phyloP scores from a whole-genome alignment of 306 rosid species.

The Dryas drummondii region DNA sequence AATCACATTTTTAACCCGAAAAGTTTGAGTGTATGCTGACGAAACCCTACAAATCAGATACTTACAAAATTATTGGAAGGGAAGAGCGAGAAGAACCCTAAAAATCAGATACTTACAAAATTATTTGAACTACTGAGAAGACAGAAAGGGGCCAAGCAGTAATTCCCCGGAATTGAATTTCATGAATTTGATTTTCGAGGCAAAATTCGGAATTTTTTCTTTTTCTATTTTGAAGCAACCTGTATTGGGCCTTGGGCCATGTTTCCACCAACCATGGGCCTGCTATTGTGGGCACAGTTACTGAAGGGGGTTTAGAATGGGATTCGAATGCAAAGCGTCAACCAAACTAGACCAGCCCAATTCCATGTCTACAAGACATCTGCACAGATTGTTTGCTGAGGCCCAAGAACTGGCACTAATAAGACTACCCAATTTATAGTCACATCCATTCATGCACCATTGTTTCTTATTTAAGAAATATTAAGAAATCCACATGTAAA shows the following conservation, averaged over 20 bases:
- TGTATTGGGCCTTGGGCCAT: not conserved
- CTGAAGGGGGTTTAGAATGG: too few relatives aligned
- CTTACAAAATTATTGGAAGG: not conserved
- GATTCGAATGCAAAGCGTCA: too few relatives aligned
- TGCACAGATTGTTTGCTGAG: not conserved
- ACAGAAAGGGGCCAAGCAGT: not conserved
- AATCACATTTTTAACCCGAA: not conserved
- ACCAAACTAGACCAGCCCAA: too few relatives aligned
- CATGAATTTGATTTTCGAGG: not conserved
- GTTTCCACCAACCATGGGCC: not conserved
- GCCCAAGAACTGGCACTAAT: not conserved
- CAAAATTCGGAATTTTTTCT: not conserved
- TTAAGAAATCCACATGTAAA: not conserved
- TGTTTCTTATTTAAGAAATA: not conserved
- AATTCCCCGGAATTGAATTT: not conserved
- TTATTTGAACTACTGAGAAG: not conserved
- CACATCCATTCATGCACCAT: not conserved
- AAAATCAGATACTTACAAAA: not conserved
- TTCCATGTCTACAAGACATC: not conserved
- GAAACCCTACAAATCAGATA: constrained; percentile 3
- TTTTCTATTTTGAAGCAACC: not conserved
- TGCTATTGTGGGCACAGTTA: too few relatives aligned
- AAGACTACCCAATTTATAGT: not conserved
- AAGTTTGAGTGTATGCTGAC: not conserved
- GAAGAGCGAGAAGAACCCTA: not conserved